Evolutionary conservation across 1,284 basidiomycete species (phyloP).

Genomic region (Sutorius eximius): DNA sequence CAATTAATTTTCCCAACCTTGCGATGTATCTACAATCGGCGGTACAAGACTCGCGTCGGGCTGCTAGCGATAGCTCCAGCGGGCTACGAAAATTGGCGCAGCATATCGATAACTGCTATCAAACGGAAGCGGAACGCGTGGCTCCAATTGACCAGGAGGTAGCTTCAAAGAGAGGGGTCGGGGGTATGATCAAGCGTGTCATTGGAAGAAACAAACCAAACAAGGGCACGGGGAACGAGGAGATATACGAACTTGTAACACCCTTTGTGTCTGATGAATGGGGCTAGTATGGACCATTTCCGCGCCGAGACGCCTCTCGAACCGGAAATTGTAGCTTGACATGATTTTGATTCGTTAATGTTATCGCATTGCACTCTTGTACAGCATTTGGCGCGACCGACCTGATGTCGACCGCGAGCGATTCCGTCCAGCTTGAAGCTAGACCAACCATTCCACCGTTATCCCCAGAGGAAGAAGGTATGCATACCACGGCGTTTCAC

Average conservation of each 20-base stretch:
- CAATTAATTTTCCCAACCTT: conserved; percentile 70
- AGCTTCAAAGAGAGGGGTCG: conserved; percentile 42
- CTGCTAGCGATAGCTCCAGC: conserved; percentile 55
- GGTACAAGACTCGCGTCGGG: conserved; percentile 63
- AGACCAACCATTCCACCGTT: conserved; percentile 43
- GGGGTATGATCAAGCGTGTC: conserved; percentile 57
- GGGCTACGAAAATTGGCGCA: conserved; percentile 63
- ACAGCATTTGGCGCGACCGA: too few species aligned
- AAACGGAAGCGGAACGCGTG: conserved; percentile 39
- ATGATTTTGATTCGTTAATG: background rate
- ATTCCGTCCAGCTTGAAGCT: conserved; percentile 6
- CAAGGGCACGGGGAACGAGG: conserved; percentile 59
- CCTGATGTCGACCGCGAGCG: conserved; percentile 21
- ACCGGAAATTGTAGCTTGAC: background rate
- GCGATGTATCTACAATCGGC: conserved; percentile 72
- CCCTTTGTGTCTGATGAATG: conserved; percentile 72
- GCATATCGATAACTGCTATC: conserved; percentile 53
- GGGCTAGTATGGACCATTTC: conserved; percentile 36
- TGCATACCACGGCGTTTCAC: conserved; percentile 23
- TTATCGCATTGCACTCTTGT: background rate
- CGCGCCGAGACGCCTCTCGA: background rate
- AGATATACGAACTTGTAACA: conserved; percentile 75
- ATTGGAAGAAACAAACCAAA: conserved; percentile 54
- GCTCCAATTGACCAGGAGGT: conserved; percentile 33
- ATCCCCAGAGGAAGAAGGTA: conserved; percentile 67